Evolutionary conservation across 495 filamentous ascomycete species (phyloP).

Genomic region (Aspergillus nanangensis): DNA sequence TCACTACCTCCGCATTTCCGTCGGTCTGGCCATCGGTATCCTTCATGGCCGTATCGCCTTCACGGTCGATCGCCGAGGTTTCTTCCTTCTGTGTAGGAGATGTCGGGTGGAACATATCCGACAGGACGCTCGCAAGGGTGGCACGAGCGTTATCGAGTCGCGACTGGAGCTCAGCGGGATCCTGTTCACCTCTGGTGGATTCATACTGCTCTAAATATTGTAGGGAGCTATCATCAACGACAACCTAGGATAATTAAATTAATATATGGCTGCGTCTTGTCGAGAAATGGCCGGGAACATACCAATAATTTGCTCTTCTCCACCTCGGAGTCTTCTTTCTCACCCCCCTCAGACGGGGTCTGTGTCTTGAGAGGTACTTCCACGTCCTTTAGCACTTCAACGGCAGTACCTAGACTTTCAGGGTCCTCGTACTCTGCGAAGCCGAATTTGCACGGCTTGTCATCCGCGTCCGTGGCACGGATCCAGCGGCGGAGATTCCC

Average conservation of each 20-base stretch:
- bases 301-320: constrained; percentile 67
- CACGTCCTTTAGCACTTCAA: constrained; percentile 81
- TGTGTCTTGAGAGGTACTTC: constrained; percentile 80
- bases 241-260: no score
- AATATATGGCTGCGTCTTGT: no score
- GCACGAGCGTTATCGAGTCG: constrained; percentile 65
- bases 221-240: constrained; percentile 74
- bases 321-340: constrained; percentile 52
- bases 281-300: constrained; percentile 15
- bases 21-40: constrained; percentile 56
- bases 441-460: constrained; percentile 83
- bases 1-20: constrained; percentile 70
- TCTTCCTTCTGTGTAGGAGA: constrained; percentile 46
- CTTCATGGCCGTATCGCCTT: constrained; percentile 70
- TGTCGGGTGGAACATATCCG: constrained; percentile 66
- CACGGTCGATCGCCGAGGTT: constrained; percentile 45
- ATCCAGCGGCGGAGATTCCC: constrained; percentile 84
- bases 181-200: constrained; percentile 58
- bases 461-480: constrained; percentile 72
- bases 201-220: constrained; percentile 81
- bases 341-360: constrained; percentile 36
- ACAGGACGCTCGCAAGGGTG: constrained; percentile 59
- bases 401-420: constrained; percentile 80
- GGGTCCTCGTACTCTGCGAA: constrained; percentile 97
- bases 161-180: constrained; percentile 59